Base-by-base conservation (phyloP, 2,329 filamentous ascomycete genomes). In the Ophiostoma novo-ulmi region DNA sequence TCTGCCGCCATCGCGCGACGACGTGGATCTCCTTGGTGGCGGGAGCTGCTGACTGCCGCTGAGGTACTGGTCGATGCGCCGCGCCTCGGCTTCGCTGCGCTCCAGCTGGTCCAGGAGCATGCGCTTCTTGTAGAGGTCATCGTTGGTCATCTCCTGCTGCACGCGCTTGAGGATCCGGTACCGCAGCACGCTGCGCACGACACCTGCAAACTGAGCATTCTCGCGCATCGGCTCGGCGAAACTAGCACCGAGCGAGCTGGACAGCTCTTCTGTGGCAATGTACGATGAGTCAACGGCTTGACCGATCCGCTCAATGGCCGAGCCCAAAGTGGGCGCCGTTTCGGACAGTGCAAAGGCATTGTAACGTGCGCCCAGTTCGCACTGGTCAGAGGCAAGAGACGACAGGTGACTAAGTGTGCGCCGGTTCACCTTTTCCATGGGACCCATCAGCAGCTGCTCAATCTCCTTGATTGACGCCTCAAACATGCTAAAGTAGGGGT, bases 141-240 rank as follows among this genome's bases (percentile, higher is more conserved):
- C 95, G 64, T 90, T 90, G 1, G 95, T 98, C 89, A 98, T 94
- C 78, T 99, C 95, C 79, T 98, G 93, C 78, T 99, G 95, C 69
- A 99, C 92, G 66, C 95, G 87, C 82, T 99, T 99, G 73, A 97
- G 82, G 2, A 98, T 90, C 20, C 95, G 86, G 78, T 97, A 99
- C 74, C 92, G 88, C 70, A 99, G 82, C 44, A 99, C 94, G 74
- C 85, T 91, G 61, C 94, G 88, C 3, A 99, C 95, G 0, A 99
- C 93, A 13, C 95, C 92, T 0, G 95, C 95, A 78, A 99, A 99
- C 77, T 99, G 95, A 14, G 95, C 94, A 76, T 93, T 97, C 81
- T 99, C 95, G 70, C 96, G 88, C 93, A 99, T 97, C 0, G 95
- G 95, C 77, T 99, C 96, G 0, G 96, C 93, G 77, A 99, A 99